Base-by-base conservation (phyloP, 73 alveolate genomes). In the Halteria grandinella region DNA sequence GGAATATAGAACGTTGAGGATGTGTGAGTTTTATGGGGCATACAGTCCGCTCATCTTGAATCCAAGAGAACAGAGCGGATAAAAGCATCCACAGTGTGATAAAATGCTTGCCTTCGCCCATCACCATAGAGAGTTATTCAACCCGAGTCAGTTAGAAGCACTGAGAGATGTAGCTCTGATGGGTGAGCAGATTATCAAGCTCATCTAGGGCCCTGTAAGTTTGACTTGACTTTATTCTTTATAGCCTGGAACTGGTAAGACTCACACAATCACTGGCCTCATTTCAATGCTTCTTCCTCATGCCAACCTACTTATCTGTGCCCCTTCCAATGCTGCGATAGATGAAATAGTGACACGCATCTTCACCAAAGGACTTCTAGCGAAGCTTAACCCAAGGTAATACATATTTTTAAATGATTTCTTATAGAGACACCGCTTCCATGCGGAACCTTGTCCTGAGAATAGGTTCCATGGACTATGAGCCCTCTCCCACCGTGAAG, bases 291-390 rank as follows among this genome's bases (percentile, higher is more conserved):
- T 72, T 21, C 36, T 72, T 23, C 32, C 18, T 15, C 25, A 27
- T 0, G 32, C 57, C n/a, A 83, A 87, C 69, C 71, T 92, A 21
- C 74, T 92, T 43, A 84, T 93, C 54, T 93, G 98, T 63, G 97
- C 98, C 0, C 98, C 98, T 5, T 80, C 94, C 40, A 93, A 93
- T 69, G 92, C 97, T 14, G 98, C 97, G 0, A 85, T 90, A 18
- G 97, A 93, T 69, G 97, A 90, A 74, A 77, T 93, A 12, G 84
- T 93, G 25, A 69, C 84, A 0, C 64, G 98, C 44, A 12, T 24
- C 34, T 33, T 45, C n/a, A 20, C n/a, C 3, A 72, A 53, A 36
- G 85, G 75, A 1, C 49, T 72, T 20, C 15, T 72, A 0, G n/a
- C n/a, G n/a, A n/a, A n/a, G n/a, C n/a, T n/a, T n/a, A n/a, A n/a